Base-by-base conservation (phyloP, 805 yeast species). In the Lachancea sp. region DNA sequence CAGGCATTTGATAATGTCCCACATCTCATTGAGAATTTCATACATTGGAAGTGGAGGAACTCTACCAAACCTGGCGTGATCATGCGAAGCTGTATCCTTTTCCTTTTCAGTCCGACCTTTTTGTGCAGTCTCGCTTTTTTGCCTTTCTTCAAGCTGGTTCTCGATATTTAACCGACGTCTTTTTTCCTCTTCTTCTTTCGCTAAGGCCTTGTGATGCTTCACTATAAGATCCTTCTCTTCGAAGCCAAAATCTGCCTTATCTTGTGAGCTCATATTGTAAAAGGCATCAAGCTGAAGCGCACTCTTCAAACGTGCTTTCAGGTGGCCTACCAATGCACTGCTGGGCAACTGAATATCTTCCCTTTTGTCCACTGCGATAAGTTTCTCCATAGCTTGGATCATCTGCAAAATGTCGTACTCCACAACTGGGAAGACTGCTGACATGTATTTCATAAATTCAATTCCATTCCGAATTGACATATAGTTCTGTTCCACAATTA, bases 311-410 rank as follows among this genome's bases (percentile, higher is more conserved):
- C 78, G 67, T 0, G 85, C 75, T 42, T 72, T 74, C 18, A 83
- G 60, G 45, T 79, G 79, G 0, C 87, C 89, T 38, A 75, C 64
- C 38, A 83, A 67, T 1, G 92, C 89, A 57, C 71, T 77, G 0
- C 87, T 78, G 1, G 96, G 80, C 25, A 89, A 65, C 52, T 77
- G 83, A 51, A 89, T 70, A 60, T 89, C 97, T 40, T 84, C 89
- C 47, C 97, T 72, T 3, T 63, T 55, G 47, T 89, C 97, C 0
- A 58, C 53, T 4, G 58, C 46, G 6, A 75, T 54, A 16, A 83
- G 74, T 1, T 53, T 49, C 22, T 74, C 69, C 24, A 89, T 64
- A 8, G 68, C 60, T 4, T 58, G 63, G 6, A 71, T 59, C 1
- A 88, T 54, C 5, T 54, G 42, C 40, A 74, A 77, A 24, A 87